These are phyloP conservation scores for Candida bentonensis DNA, from an alignment of 805 yeast species.

Conservation along the genomic window DNA sequence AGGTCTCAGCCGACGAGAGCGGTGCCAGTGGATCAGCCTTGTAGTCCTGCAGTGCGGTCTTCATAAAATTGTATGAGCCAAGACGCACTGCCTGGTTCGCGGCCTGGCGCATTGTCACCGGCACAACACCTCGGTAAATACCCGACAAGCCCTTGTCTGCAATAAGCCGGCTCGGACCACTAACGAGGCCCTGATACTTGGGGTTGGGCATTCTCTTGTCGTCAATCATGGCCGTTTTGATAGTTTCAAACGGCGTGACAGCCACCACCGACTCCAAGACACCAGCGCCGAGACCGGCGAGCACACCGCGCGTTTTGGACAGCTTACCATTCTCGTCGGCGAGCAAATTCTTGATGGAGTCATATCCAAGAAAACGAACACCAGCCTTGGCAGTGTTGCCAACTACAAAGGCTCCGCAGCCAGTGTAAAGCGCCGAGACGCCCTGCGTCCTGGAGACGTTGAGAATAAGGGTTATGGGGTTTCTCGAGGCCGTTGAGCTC, in stretches of 20 bases:
- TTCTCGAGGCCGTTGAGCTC: constrained; percentile 39
- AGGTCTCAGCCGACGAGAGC: constrained; percentile 64
- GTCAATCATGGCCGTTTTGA: constrained; percentile 90
- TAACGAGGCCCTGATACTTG: constrained; percentile 47
- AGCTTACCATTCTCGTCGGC: constrained; percentile 77
- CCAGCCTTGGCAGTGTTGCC: constrained; percentile 96
- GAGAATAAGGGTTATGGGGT: constrained; percentile 71
- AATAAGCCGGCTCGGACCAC: constrained; percentile 52
- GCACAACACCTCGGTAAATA: constrained; percentile 76
- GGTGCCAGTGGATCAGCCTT: constrained; percentile 60
- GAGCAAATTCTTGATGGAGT: constrained; percentile 61
- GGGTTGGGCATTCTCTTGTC: constrained; percentile 72
- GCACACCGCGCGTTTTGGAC: constrained; percentile 78
- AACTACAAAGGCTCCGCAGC: constrained; percentile 91
- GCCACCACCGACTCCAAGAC: constrained; percentile 82
- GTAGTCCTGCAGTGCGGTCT: constrained; percentile 59
- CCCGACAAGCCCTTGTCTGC: constrained; percentile 73
- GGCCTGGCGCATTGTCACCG: constrained; percentile 92
- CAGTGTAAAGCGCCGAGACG: constrained; percentile 65
- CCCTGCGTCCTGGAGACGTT: constrained; percentile 72
- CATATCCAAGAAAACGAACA: constrained; percentile 89
- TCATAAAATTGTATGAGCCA: constrained; percentile 85
- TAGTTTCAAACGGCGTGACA: constrained; percentile 93
- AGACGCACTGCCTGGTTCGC: constrained; percentile 89
- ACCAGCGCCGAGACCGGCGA: constrained; percentile 98